Conservation (phyloP, 176 grass and related monocot genomes). For the Themeda triandra region DNA sequence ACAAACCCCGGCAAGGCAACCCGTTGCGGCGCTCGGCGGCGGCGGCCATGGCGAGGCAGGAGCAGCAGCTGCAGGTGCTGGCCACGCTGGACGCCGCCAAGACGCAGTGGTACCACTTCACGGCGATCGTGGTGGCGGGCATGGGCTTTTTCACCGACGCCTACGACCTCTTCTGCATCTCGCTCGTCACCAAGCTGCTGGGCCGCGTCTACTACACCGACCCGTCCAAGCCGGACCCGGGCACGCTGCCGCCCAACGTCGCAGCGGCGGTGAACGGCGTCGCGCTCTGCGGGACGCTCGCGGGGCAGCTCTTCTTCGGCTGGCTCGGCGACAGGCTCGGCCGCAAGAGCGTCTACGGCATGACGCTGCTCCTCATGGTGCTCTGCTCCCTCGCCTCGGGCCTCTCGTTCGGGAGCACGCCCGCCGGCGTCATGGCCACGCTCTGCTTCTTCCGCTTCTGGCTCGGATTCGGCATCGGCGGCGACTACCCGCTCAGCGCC, state of each 20-base stretch:
- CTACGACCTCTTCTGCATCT: constrained; percentile 66
- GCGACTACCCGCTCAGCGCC: constrained; percentile 79
- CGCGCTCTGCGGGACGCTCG: constrained; percentile 56
- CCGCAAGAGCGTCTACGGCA: constrained; percentile 63
- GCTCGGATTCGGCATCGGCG: constrained; percentile 91
- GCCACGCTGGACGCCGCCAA: constrained; percentile 39
- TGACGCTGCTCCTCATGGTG: constrained; percentile 59
- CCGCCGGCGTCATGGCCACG: constrained; percentile 46
- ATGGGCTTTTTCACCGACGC: constrained; percentile 88
- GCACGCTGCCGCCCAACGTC: constrained; percentile 58
- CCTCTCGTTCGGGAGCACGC: constrained; percentile 45
- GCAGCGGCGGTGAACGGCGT: constrained; percentile 56
- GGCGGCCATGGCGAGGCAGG: constrained; percentile 25
- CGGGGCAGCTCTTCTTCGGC: constrained; percentile 67
- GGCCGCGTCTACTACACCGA: constrained; percentile 68
- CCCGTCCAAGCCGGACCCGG: constrained; percentile 14
- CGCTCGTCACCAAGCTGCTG: constrained; percentile 55
- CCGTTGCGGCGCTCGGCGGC: not conserved
- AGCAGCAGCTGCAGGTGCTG: constrained; percentile 37
- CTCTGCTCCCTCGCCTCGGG: not conserved
- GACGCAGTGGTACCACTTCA: constrained; percentile 72
- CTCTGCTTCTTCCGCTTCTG: constrained; percentile 88
- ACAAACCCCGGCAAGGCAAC: not conserved
- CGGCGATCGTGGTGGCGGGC: constrained; percentile 55
- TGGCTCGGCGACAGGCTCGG: constrained; percentile 78